Evolutionary conservation across 768 basidiomycete genomes (phyloP).

Genomic region (Lactifluus pinguis): DNA sequence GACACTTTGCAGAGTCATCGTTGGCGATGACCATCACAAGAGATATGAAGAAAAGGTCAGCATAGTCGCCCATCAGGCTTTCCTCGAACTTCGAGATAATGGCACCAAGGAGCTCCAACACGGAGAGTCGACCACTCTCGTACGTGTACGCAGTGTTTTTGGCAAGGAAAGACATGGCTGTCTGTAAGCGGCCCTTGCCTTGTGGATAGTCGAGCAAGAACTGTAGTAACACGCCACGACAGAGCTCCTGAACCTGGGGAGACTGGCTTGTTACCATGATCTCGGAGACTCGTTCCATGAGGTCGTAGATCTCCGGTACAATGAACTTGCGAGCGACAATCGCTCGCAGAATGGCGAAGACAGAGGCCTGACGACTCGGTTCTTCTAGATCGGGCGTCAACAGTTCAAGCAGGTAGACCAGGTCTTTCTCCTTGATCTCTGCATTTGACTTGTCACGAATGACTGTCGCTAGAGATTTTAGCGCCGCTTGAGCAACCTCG

Average conservation of each 20-base stretch:
- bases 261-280: conserved; percentile 94
- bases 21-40: conserved; percentile 92
- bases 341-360: conserved; percentile 82
- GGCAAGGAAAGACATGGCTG: conserved; percentile 84
- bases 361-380: conserved; percentile 69
- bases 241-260: conserved; percentile 81
- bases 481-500: conserved; percentile 79
- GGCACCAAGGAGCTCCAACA: conserved; percentile 85
- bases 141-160: conserved; percentile 86
- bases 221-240: conserved; percentile 79
- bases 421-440: conserved; percentile 81
- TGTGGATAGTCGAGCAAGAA: conserved; percentile 98
- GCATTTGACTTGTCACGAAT: conserved; percentile 83
- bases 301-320: conserved; percentile 92
- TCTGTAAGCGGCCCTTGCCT: conserved; percentile 81
- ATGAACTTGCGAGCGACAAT: conserved; percentile 88
- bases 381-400: conserved; percentile 89
- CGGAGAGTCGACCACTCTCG: conserved; percentile 87
- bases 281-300: conserved; percentile 89
- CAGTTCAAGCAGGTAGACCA: conserved; percentile 79
- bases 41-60: conserved; percentile 83
- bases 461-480: conserved; percentile 78
- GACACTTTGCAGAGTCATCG: conserved; percentile 83
- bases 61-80: conserved; percentile 63
- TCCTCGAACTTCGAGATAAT: conserved; percentile 78